Conservation (phyloP, 345 rosid genomes). For the Eucalyptus cloeziana region DNA sequence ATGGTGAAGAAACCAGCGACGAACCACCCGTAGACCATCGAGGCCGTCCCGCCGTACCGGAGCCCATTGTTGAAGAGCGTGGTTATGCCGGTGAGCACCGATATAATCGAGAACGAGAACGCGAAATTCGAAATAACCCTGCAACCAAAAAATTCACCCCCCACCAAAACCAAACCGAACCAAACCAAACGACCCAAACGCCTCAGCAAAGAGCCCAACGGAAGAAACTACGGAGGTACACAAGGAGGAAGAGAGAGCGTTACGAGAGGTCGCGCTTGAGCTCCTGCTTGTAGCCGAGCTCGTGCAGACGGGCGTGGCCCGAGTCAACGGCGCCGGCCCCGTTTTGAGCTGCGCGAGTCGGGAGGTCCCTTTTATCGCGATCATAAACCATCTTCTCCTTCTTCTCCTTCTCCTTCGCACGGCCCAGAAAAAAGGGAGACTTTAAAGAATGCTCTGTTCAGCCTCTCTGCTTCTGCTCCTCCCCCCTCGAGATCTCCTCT, state of each 20-base stretch:
- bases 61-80: conserved; percentile 81
- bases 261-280: conserved; percentile 96
- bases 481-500: neutral
- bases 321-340: conserved; percentile 29
- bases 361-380: neutral
- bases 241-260: neutral
- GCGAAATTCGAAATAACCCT: conserved; percentile 92
- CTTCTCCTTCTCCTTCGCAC: neutral
- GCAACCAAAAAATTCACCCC: conserved; percentile 4
- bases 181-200: neutral
- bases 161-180: neutral
- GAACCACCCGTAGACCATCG: conserved; percentile 85
- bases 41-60: conserved; percentile 69
- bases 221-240: neutral
- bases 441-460: neutral
- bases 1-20: conserved; percentile 72
- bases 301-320: conserved; percentile 58
- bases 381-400: neutral
- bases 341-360: conserved; percentile 5
- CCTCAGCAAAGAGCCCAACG: neutral
- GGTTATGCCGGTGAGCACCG: conserved; percentile 86
- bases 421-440: neutral
- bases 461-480: neutral
- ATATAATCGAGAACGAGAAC: conserved; percentile 86
- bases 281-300: conserved; percentile 97